Evolutionary conservation across 2,329 filamentous ascomycete species (phyloP), one percentile per base, ranked within the genome.

Genomic region (Neonectria sp.): DNA sequence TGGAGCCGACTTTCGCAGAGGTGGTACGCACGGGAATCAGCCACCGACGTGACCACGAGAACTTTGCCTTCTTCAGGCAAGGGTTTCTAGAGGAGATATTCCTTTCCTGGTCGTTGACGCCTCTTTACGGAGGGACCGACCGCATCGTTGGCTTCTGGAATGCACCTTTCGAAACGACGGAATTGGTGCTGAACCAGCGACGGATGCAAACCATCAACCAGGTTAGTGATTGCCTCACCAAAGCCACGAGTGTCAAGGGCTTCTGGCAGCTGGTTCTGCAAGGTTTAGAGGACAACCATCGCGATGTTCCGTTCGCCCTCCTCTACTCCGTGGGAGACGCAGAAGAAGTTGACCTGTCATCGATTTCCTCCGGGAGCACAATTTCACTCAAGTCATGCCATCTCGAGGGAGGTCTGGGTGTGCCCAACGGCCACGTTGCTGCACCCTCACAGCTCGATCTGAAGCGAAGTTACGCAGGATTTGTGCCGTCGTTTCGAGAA

Each of bases 141-240:
- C 72, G 76, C 4, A 80, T 82, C 3, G 69, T 80, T 1, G 82
- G 82, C 3, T 83, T 82, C 57, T 82, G 82, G 65, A 82, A 83
- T 55, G 76, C 78, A 0, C 79, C 81, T 0, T 80, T 81, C 53
- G 80, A 83, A 40, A 80, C 78, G 0, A 83, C 82, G 0, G 69
- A 77, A 17, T 66, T 76, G 25, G 78, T 81, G 0, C 37, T 82
- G 27, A 75, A 70, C 24, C 77, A 80, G 11, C 75, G 81, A 0
- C 71, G 80, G 2, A 78, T 77, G 77, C 69, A 76, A 11, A 80
- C 79, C 2, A 76, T 81, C 48, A 78, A 79, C 65, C 71, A 67
- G 13, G 71, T 83, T 0, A 77, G 80, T 6, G 78, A 77, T 24
- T 67, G 57, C 2, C 72, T 79, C 0, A 74, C 76, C 1, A 77